A percentile compares a stretch with the other conserved stretches of the same genome.
These are phyloP conservation scores for Sporothrix curviconia DNA, from an alignment of 2,329 filamentous ascomycete species.

Conservation along the genomic window DNA sequence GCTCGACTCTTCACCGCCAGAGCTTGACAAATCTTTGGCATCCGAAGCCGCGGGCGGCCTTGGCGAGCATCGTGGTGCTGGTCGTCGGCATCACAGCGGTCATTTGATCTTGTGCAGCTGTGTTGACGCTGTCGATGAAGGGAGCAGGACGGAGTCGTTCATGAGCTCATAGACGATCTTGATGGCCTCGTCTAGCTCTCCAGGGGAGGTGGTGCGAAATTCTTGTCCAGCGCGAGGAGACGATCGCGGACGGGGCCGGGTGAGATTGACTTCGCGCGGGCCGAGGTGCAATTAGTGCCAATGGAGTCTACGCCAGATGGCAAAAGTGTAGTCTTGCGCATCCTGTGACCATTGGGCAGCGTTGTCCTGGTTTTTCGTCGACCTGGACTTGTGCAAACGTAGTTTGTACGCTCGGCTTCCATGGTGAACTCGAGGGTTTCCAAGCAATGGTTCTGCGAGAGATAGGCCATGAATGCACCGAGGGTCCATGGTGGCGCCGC, in stretches of 20 bases:
- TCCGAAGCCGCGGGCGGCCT: constrained; percentile 34
- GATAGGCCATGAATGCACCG: constrained; percentile 88
- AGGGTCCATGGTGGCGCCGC: constrained; percentile 86
- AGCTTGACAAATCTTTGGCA: constrained; percentile 27
- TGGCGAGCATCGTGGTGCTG: constrained; percentile 23
- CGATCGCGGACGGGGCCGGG: constrained; percentile 78
- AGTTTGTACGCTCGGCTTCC: constrained; percentile 69
- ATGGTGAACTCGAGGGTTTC: constrained; percentile 96
- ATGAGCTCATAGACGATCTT: constrained; percentile 90
- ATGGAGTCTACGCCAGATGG: constrained; percentile 83
- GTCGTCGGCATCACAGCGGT: neutral
- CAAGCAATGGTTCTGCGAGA: constrained; percentile 94
- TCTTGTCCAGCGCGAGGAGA: constrained; percentile 58
- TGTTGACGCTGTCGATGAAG: constrained; percentile 62
- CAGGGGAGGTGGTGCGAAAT: constrained; percentile 64
- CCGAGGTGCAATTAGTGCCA: constrained; percentile 84
- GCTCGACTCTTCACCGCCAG: constrained; percentile 31
- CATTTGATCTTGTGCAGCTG: constrained; percentile 19
- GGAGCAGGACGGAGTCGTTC: constrained; percentile 91
- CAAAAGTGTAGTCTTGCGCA: constrained; percentile 60
- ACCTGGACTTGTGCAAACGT: constrained; percentile 42
- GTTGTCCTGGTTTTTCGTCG: constrained; percentile 31
- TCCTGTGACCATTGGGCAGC: constrained; percentile 30
- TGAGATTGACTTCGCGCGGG: constrained; percentile 82
- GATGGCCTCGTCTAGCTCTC: constrained; percentile 73